Conservation (phyloP, 352 stramenopile species). For the Phytophthora hibernalis region DNA sequence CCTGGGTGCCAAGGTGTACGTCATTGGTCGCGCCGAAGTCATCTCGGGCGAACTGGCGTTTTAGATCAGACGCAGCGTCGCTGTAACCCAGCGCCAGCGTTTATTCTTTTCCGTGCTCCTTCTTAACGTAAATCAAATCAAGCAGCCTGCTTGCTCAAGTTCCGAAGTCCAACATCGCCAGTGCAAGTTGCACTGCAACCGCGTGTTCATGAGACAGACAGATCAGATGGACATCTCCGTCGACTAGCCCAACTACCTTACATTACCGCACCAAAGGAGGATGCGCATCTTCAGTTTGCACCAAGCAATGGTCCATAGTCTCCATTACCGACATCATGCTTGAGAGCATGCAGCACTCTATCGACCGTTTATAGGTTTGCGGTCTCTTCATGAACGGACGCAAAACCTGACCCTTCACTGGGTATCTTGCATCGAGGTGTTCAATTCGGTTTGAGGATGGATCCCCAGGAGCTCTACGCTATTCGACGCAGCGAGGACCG, state of each 20-base stretch:
- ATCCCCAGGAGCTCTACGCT: conserved; percentile 37
- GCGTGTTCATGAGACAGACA: background rate
- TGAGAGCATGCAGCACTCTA: too few relatives aligned
- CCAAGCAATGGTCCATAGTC: too few relatives aligned
- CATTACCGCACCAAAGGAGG: background rate
- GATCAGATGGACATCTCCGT: background rate
- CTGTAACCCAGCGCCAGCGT: conserved; percentile 3
- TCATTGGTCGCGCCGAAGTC: conserved; percentile 91
- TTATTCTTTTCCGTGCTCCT: conserved; percentile 35
- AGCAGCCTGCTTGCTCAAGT: conserved; percentile 17
- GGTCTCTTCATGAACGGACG: conserved; percentile 14
- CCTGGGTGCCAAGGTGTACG: conserved; percentile 99
- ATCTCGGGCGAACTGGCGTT: conserved; percentile 74
- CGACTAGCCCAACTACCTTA: background rate
- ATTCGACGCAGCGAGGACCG: conserved; percentile 68
- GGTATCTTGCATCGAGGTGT: background rate
- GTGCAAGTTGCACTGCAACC: too few relatives aligned
- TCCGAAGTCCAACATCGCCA: conserved; percentile 14
- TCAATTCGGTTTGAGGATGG: conserved; percentile 14
- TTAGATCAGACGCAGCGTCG: conserved; percentile 34
- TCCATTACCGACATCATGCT: too few relatives aligned
- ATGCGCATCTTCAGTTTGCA: background rate
- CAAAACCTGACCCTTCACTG: conserved; percentile 14
- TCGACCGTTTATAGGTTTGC: background rate
- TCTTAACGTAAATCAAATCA: conserved; percentile 34